Evolutionary conservation across 306 rosid species (phyloP).

Genomic region (Castanospermum australe): DNA sequence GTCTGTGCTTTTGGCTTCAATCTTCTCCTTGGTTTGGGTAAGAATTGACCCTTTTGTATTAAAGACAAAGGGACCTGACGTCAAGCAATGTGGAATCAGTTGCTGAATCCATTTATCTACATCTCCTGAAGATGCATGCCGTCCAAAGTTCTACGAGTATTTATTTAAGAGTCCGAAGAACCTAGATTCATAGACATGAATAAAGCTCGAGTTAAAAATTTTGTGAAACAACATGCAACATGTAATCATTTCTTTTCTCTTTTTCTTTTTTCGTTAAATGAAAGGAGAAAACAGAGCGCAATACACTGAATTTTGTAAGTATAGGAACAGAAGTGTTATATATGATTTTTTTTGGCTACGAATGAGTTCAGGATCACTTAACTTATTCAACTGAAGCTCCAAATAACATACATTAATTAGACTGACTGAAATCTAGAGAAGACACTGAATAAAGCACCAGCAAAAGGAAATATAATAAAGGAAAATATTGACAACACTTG

Average conservation of each 20-base stretch:
- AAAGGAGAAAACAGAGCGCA: constrained; percentile 2
- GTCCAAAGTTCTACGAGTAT: too few relatives aligned
- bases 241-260: not conserved
- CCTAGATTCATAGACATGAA: constrained; percentile 8
- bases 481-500: not conserved
- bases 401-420: not conserved
- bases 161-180: not conserved
- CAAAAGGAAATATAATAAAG: not conserved
- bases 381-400: constrained; percentile 16
- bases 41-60: constrained; percentile 91
- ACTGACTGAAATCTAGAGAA: not conserved
- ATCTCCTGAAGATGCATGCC: constrained; percentile 1
- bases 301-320: constrained; percentile 34
- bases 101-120: constrained; percentile 50
- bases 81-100: constrained; percentile 86
- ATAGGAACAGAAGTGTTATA: constrained; percentile 26
- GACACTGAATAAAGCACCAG: not conserved
- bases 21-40: constrained; percentile 97
- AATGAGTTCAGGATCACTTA: not conserved
- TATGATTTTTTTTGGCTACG: constrained; percentile 6
- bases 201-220: not conserved
- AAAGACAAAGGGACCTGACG: constrained; percentile 89
- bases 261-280: not conserved
- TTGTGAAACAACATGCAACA: constrained; percentile 5
- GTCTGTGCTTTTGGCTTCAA: constrained; percentile 96